Evolutionary conservation across 495 filamentous ascomycete genomes (phyloP).

Genomic region (Hyaloscypha hepaticicola): DNA sequence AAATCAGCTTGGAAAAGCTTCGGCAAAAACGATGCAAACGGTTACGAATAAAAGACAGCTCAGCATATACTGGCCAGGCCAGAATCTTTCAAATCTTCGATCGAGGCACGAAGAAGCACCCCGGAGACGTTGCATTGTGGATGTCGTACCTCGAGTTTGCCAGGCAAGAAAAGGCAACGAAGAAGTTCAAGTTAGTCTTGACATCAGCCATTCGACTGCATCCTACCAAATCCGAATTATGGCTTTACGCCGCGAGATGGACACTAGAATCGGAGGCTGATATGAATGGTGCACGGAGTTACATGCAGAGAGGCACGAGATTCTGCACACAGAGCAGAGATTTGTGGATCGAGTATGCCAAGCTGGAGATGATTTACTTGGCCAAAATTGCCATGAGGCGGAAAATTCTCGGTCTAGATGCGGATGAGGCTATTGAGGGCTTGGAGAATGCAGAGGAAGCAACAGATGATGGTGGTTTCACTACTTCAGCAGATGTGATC

Average conservation of each 20-base stretch:
- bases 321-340: constrained; percentile 72
- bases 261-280: constrained; percentile 75
- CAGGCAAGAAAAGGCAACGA: constrained; percentile 69
- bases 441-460: constrained; percentile 43
- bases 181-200: constrained; percentile 75
- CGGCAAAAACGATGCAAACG: constrained; percentile 79
- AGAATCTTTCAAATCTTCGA: constrained; percentile 88
- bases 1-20: constrained; percentile 83
- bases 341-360: constrained; percentile 87
- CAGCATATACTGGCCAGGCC: constrained; percentile 65
- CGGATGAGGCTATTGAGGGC: constrained; percentile 43
- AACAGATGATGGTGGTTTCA: constrained; percentile 37
- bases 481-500: constrained; percentile 54
- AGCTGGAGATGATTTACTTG: constrained; percentile 90
- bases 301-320: constrained; percentile 83
- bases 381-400: constrained; percentile 71
- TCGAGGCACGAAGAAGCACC: constrained; percentile 81
- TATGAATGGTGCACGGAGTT: constrained; percentile 80
- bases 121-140: constrained; percentile 83
- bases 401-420: constrained; percentile 67
- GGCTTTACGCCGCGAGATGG: constrained; percentile 80
- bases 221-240: constrained; percentile 78
- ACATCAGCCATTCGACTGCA: constrained; percentile 79
- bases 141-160: constrained; percentile 87
- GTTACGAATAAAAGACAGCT: constrained; percentile 64